These are phyloP conservation scores for Madurella mycetomatis DNA, from an alignment of 2,329 filamentous ascomycete genomes.

Conservation along the genomic window DNA sequence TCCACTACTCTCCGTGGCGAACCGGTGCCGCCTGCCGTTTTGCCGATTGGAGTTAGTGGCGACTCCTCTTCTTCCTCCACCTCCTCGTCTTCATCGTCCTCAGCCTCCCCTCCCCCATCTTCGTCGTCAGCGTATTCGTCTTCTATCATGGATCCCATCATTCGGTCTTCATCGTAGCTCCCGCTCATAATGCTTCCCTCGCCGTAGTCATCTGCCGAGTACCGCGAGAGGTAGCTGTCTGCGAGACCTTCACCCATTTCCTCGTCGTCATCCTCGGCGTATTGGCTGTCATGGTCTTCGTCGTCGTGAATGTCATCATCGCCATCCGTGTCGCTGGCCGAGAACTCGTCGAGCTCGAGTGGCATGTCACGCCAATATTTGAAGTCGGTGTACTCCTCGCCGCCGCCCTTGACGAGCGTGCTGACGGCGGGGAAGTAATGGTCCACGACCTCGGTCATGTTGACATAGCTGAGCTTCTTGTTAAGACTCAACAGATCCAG, in stretches of 20 bases:
- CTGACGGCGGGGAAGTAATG: slow-evolving; percentile 95
- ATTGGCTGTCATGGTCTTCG: slow-evolving; percentile 39
- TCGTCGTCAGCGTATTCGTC: slow-evolving; percentile 33
- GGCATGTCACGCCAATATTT: slow-evolving; percentile 90
- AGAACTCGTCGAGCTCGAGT: slow-evolving; percentile 82
- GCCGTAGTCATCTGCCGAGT: slow-evolving; percentile 34
- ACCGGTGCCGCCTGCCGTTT: background rate
- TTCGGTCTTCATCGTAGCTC: slow-evolving; percentile 40
- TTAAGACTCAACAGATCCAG: slow-evolving; percentile 86
- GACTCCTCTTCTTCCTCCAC: slow-evolving; percentile 31
- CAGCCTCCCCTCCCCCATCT: slow-evolving; percentile 35
- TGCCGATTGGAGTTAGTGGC: slow-evolving; percentile 1
- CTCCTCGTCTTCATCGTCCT: slow-evolving; percentile 33
- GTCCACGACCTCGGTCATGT: slow-evolving; percentile 94
- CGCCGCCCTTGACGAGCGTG: slow-evolving; percentile 79
- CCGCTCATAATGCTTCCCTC: slow-evolving; percentile 41
- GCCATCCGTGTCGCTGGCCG: slow-evolving; percentile 68
- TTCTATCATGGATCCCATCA: slow-evolving; percentile 39
- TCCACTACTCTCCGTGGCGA: slow-evolving; percentile 29
- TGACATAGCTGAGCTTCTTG: slow-evolving; percentile 94
- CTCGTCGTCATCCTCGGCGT: slow-evolving; percentile 37
- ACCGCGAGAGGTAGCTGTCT: slow-evolving; percentile 42
- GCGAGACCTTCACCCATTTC: slow-evolving; percentile 42
- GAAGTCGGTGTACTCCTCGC: slow-evolving; percentile 95
- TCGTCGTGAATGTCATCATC: slow-evolving; percentile 37